A percentile compares a stretch with the other conserved stretches of the same genome.
phyloP scores from a whole-genome alignment of 2,329 filamentous ascomycete genomes.

The Colletotrichum orchidophilum region DNA sequence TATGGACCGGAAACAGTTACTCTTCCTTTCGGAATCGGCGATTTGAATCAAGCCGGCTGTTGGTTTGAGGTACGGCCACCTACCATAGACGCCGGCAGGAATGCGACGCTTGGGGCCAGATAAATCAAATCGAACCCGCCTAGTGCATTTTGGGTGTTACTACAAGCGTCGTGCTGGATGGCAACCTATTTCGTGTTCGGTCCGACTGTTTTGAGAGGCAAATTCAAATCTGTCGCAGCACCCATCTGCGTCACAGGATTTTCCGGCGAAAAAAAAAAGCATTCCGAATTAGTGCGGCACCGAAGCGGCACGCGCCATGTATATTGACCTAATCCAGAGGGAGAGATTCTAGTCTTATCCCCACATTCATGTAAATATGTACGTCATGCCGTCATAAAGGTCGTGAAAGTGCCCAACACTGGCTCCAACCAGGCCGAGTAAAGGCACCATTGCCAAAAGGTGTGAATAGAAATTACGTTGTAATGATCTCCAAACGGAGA shows the following conservation, averaged over 20 bases:
- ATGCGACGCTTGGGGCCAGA: neutral
- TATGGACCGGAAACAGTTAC: neutral
- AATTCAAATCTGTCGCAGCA: neutral
- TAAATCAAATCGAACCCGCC: neutral
- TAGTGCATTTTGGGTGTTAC: neutral
- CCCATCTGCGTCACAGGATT: neutral
- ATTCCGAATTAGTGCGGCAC: neutral
- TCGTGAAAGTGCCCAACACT: neutral
- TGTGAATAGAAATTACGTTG: neutral
- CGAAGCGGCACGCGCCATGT: neutral
- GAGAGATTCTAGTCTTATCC: neutral
- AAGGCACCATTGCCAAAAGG: neutral
- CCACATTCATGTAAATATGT: neutral
- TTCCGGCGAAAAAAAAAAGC: neutral
- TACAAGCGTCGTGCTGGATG: neutral
- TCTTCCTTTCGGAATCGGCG: neutral
- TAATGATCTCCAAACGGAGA: neutral
- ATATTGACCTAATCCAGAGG: neutral
- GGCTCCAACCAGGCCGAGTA: neutral
- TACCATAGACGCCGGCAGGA: neutral
- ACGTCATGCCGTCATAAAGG: constrained; percentile 8
- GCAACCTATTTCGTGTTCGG: neutral
- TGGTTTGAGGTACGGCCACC: no score
- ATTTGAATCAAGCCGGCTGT: neutral
- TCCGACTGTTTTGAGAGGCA: neutral